Conservation (phyloP, 2,329 filamentous ascomycete species). For the Penicillium sp. region DNA sequence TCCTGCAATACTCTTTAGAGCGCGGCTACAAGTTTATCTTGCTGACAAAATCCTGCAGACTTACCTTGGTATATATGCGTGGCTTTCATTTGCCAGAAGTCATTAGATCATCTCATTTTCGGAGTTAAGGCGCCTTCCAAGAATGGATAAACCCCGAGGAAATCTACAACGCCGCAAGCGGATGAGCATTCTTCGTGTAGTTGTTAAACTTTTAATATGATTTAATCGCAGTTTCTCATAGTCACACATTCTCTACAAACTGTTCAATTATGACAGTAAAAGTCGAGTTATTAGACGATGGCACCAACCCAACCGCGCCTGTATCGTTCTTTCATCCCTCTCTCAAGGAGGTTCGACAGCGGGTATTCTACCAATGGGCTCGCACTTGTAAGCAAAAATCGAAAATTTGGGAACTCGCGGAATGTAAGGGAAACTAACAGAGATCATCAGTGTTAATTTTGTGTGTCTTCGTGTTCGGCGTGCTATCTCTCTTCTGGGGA, state of each 20-base stretch:
- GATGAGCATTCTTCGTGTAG: background rate
- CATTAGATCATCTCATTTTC: background rate
- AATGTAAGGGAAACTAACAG: slow-evolving; percentile 4
- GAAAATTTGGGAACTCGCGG: background rate
- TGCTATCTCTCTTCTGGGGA: slow-evolving; percentile 63
- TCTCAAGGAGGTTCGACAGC: slow-evolving; percentile 22
- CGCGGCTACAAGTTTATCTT: background rate
- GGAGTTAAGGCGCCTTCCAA: slow-evolving; percentile 10
- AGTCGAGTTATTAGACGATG: background rate
- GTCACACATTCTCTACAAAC: background rate
- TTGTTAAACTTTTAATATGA: background rate
- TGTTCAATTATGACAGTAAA: background rate
- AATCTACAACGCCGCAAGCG: slow-evolving; percentile 13
- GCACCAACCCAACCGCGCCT: slow-evolving; percentile 11
- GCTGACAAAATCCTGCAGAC: no score
- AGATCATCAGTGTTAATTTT: slow-evolving; percentile 42
- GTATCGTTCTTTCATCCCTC: slow-evolving; percentile 33
- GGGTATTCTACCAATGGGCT: slow-evolving; percentile 25
- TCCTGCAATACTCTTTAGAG: background rate
- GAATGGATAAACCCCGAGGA: slow-evolving; percentile 7
- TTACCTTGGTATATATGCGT: no score
- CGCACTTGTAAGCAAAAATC: slow-evolving; percentile 23
- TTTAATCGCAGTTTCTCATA: background rate
- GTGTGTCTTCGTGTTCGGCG: slow-evolving; percentile 55
- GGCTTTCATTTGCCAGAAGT: background rate